A percentile compares a stretch with the other conserved stretches of the same genome.
Conservation (phyloP, 805 yeast species). For the Jamesozyma hellenica region DNA sequence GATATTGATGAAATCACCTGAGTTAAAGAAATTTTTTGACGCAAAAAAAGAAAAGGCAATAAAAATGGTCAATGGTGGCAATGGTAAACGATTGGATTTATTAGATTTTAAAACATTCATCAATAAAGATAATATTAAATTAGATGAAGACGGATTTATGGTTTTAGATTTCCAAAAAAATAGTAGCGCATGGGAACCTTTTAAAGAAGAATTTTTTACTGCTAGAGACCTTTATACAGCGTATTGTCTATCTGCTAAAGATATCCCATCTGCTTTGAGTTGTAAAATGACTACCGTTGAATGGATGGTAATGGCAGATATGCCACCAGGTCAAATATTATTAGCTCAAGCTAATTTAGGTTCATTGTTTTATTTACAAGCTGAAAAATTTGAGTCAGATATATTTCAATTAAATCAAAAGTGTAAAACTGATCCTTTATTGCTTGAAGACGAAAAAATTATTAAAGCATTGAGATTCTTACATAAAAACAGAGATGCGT, state of each 20-base stretch:
- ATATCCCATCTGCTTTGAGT: conserved; percentile 48
- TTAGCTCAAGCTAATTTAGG: conserved; percentile 63
- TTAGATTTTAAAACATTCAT: conserved; percentile 23
- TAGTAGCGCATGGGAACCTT: conserved; percentile 58
- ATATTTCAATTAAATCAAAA: conserved; percentile 24
- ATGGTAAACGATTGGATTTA: conserved; percentile 9
- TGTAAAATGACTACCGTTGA: conserved; percentile 55
- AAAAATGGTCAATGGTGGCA: conserved; percentile 7
- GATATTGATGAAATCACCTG: conserved; percentile 37
- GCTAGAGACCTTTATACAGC: conserved; percentile 71
- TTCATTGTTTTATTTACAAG: conserved; percentile 55
- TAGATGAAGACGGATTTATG: conserved; percentile 26
- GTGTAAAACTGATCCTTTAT: conserved; percentile 15
- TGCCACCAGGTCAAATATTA: conserved; percentile 52
- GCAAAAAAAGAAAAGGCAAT: conserved; percentile 19
- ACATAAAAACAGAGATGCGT: conserved; percentile 22
- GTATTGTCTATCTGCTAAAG: conserved; percentile 58
- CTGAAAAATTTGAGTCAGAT: conserved; percentile 52
- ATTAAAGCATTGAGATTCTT: conserved; percentile 17
- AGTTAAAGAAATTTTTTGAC: conserved; percentile 27
- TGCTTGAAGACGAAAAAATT: conserved; percentile 17
- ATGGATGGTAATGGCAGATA: conserved; percentile 66
- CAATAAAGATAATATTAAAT: conserved; percentile 19
- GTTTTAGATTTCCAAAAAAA: conserved; percentile 28
- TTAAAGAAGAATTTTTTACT: conserved; percentile 66